Evolutionary conservation across 148 eudicot genomes (phyloP).

Genomic region (Rhododendron mucronatum): DNA sequence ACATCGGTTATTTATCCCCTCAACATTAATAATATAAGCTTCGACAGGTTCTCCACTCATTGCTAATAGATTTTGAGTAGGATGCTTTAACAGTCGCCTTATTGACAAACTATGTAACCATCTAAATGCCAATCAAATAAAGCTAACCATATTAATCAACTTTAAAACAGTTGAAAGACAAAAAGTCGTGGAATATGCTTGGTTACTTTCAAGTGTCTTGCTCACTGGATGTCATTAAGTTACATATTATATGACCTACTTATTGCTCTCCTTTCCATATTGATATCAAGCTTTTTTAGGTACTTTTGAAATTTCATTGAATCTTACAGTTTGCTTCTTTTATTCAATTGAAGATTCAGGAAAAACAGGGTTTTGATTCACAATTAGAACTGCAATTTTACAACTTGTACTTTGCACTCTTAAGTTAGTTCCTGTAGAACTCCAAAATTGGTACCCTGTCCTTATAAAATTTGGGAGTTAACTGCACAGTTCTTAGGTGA

Average conservation of each 20-base stretch:
- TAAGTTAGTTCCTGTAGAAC: background rate
- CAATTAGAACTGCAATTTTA: background rate
- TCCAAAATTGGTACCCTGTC: background rate
- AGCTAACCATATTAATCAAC: background rate
- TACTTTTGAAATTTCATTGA: background rate
- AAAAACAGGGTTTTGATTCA: conserved; percentile 4
- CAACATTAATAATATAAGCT: background rate
- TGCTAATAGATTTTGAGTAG: background rate
- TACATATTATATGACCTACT: background rate
- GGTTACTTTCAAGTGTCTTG: background rate
- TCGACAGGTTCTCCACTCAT: background rate
- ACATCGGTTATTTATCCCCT: background rate
- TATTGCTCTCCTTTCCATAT: background rate
- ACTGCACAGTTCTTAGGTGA: background rate
- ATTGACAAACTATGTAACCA: background rate
- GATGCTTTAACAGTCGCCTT: background rate
- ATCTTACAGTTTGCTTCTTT: background rate
- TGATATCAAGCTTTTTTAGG: background rate
- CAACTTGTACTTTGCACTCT: conserved; percentile 3
- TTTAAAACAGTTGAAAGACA: background rate
- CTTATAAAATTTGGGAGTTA: background rate
- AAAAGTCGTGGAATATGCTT: background rate
- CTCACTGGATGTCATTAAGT: background rate
- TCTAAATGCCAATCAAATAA: background rate
- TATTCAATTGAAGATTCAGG: background rate